Evolutionary conservation across 352 stramenopile species (phyloP).

Genomic region (Phytophthora hibernalis): DNA sequence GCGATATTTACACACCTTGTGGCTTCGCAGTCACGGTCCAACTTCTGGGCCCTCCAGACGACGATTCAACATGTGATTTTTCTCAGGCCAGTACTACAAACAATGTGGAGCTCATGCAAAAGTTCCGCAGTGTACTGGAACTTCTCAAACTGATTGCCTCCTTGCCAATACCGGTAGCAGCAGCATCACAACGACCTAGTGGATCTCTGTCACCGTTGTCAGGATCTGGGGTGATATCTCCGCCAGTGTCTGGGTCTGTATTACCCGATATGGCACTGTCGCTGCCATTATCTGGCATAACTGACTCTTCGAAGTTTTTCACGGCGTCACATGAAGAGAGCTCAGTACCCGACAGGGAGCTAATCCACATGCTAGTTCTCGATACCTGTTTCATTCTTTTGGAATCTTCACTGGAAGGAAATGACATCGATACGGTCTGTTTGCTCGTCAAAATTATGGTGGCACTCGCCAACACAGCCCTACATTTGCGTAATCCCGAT

Average conservation of each 20-base stretch:
- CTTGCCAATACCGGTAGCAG: conserved; percentile 15
- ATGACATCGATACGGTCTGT: conserved; percentile 35
- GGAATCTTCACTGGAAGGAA: conserved; percentile 29
- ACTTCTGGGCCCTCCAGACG: conserved; percentile 55
- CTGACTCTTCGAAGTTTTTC: conserved; percentile 45
- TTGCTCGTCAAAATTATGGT: conserved; percentile 66
- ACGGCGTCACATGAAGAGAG: conserved; percentile 11
- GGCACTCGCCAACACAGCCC: conserved; percentile 47
- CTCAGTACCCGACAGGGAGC: conserved; percentile 37
- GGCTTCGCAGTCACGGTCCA: conserved; percentile 38
- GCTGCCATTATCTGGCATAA: conserved; percentile 23
- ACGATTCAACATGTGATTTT: conserved; percentile 41
- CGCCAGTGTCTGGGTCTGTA: conserved; percentile 21
- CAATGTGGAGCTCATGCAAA: conserved; percentile 27
- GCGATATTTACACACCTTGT: conserved; percentile 70
- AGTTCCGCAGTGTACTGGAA: conserved; percentile 42
- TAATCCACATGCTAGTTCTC: conserved; percentile 55
- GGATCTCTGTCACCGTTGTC: conserved; percentile 22
- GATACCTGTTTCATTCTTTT: conserved; percentile 60
- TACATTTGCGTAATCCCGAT: conserved; percentile 43
- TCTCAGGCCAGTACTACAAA: conserved; percentile 42
- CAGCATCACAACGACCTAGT: conserved; percentile 21
- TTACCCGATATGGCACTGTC: conserved; percentile 29
- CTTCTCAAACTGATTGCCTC: conserved; percentile 39
- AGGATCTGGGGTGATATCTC: conserved; percentile 19